Percentiles rank a stretch among this genome's conserved stretches.
phyloP scores from a whole-genome alignment of 2,329 filamentous ascomycete species.

The Penicillium sp. region DNA sequence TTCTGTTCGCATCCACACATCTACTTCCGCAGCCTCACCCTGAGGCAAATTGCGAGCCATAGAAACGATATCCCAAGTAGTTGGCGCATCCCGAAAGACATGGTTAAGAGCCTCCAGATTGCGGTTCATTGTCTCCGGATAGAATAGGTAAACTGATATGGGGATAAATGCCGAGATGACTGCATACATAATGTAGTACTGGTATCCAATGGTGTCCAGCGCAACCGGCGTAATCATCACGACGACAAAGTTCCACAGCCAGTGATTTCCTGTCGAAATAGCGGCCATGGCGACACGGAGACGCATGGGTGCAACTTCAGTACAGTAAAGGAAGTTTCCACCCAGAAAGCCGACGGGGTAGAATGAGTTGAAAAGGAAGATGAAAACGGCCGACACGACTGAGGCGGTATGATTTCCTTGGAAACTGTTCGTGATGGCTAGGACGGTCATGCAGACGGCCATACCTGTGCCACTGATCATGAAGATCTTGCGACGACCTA shows the following conservation, averaged over 20 bases:
- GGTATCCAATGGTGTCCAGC: constrained; percentile 22
- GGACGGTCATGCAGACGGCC: constrained; percentile 57
- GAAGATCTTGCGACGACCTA: constrained; percentile 55
- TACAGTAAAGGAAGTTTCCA: constrained; percentile 26
- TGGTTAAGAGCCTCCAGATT: constrained; percentile 25
- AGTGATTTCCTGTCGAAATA: constrained; percentile 23
- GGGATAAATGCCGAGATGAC: constrained; percentile 23
- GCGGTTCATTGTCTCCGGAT: constrained; percentile 28
- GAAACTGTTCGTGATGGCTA: constrained; percentile 41
- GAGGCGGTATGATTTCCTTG: constrained; percentile 17
- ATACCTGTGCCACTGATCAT: constrained; percentile 56
- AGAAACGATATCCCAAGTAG: constrained; percentile 24
- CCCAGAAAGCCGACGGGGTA: constrained; percentile 24
- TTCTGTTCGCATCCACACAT: constrained; percentile 17
- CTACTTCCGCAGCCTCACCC: constrained; percentile 22
- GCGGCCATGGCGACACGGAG: constrained; percentile 25
- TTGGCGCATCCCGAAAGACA: constrained; percentile 24
- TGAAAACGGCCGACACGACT: constrained; percentile 19
- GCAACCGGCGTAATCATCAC: constrained; percentile 25
- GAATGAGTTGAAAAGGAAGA: constrained; percentile 26
- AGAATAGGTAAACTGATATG: constrained; percentile 20
- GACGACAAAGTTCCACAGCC: constrained; percentile 27
- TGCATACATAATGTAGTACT: constrained; percentile 23
- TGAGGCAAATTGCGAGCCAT: constrained; percentile 24
- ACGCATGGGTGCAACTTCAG: constrained; percentile 25